Evolutionary conservation across 2,329 filamentous ascomycete species (phyloP), one percentile per base, ranked within the genome.

Genomic region (Aspergillaceae sp.): DNA sequence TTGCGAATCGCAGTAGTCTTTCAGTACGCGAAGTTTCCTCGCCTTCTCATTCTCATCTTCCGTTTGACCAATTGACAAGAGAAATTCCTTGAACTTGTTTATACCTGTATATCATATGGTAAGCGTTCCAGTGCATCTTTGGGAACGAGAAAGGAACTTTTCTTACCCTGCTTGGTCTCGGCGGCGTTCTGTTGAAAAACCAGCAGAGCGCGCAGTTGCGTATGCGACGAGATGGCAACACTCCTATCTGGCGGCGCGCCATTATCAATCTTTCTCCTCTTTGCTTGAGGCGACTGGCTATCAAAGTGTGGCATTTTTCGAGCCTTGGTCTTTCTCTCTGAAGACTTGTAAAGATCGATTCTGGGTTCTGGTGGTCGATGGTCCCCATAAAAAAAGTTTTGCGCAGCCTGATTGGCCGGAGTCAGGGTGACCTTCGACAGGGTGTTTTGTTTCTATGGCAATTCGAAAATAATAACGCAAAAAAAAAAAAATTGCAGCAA

Each of bases 161-260:
- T 19, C 19, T 67, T 85, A 84, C 62, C 84, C 78, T 58, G 83
- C 75, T 66, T 79, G 74, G 59, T 74, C 70, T 63, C 61, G 26
- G 56, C 55, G 38, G 80, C 68, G 63, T 88, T 82, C 66, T 88
- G 84, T 54, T 85, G 76, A 59, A 89, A 89, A 46, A 74, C 68
- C 36, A 92, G 74, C 40, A 88, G 73, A 49, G 81, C 75, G 58
- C 77, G 78, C 49, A 92, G 73, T 60, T 92, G 84, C 44, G 79
- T 75, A 51, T 77, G 75, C 34, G 80, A 68, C 28, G 59, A 66
- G 45, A 72, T 65, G 34, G 54, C 50, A 27, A 54, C 44, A 7
- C 52, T 45, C 27, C 46, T 50, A 9, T 50, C 49, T 28, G 49
- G 42, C 29, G 51, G 51, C 33, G 50, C 42, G 7, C 53, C 47